phyloP scores from a whole-genome alignment of 169 alveolate species.

The Plasmodium relictum region DNA sequence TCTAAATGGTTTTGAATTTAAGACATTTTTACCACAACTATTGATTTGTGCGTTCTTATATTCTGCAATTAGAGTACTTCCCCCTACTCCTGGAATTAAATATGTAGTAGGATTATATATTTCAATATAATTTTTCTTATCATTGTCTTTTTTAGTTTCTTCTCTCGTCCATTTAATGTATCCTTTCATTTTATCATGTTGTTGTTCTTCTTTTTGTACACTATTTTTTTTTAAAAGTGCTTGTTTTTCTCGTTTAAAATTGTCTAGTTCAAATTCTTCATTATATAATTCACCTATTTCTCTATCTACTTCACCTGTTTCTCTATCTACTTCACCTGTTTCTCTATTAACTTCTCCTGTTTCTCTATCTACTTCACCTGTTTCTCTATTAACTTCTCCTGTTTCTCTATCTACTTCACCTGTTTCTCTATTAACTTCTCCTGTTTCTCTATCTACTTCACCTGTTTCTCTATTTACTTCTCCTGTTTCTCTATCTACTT shows the following conservation, averaged over 20 bases:
- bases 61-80: conserved; percentile 60
- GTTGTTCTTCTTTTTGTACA: not conserved
- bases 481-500: not conserved
- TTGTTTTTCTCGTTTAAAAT: not conserved
- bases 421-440: not conserved
- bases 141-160: not conserved
- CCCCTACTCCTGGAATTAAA: conserved; percentile 64
- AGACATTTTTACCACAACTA: conserved; percentile 22
- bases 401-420: not conserved
- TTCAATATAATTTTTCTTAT: not conserved
- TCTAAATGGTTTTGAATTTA: conserved; percentile 60
- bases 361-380: not conserved
- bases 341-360: not conserved
- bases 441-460: not conserved
- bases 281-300: not conserved
- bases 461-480: not conserved
- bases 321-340: not conserved
- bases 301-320: not conserved
- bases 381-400: not conserved
- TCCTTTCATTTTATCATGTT: not conserved
- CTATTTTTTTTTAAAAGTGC: not conserved
- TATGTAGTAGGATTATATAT: not conserved
- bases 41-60: conserved; percentile 33
- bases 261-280: too few species aligned
- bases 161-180: not conserved